These are phyloP conservation scores for Ajuga reptans DNA, from an alignment of 305 asterid species.

Conservation along the genomic window DNA sequence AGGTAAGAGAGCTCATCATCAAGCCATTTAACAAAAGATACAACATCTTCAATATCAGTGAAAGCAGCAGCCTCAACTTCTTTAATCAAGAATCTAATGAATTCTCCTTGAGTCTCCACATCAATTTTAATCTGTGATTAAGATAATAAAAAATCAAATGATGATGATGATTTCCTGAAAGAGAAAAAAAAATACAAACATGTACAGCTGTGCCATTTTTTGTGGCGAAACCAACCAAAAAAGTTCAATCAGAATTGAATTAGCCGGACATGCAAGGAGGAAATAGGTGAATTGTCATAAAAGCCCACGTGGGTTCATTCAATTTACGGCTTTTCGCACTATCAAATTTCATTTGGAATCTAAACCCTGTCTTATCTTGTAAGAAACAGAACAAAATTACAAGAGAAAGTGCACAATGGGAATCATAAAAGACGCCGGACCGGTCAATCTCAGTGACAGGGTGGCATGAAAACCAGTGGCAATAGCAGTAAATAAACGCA, in stretches of 20 bases:
- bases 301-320: conserved; percentile 35
- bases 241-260: conserved; percentile 1
- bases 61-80: conserved; percentile 91
- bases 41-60: conserved; percentile 85
- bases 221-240: background rate
- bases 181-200: background rate
- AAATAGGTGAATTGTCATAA: conserved; percentile 29
- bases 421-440: conserved; percentile 37
- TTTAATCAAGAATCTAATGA: conserved; percentile 82
- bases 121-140: conserved; percentile 81
- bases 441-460: conserved; percentile 44
- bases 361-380: conserved; percentile 54
- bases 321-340: conserved; percentile 27
- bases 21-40: conserved; percentile 94
- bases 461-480: conserved; percentile 34
- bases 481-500: conserved; percentile 33
- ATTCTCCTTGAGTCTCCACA: conserved; percentile 92
- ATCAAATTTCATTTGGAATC: conserved; percentile 54
- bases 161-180: background rate
- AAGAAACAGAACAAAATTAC: conserved; percentile 36
- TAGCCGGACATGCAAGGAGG: conserved; percentile 1
- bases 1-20: conserved; percentile 91
- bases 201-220: background rate
- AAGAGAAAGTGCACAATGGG: conserved; percentile 33
- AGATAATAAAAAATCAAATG: conserved; percentile 3